Evolutionary conservation across 2,329 filamentous ascomycete species (phyloP), one percentile per base, ranked within the genome.

Genomic region (Talaromyces amestolkiae): DNA sequence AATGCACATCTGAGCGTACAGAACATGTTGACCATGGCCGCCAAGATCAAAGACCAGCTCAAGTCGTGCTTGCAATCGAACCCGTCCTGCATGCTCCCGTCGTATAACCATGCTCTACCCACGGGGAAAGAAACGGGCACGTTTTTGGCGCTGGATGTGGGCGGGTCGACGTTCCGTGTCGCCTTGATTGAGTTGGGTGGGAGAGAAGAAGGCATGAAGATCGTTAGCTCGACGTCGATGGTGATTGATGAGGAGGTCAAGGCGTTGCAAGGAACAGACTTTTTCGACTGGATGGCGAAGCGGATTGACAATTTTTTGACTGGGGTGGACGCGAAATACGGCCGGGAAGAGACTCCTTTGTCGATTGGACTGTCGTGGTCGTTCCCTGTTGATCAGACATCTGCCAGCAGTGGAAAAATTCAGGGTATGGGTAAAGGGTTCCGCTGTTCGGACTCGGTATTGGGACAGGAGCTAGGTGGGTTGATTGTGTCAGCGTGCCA

Each of bases 261-360:
- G 61, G 75, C 80, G 54, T 75, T 89, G 66, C 78, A 81, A 65
- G 87, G 86, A 1, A 80, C 80, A 27, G 77, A 80, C 1, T 89
- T 89, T 73, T 89, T 89, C 72, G 86, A 88, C 72, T 89, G 87
- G 87, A 88, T 89, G 83, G 87, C 86, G 6, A 79, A 80, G 58
- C 82, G 83, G 66, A 87, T 89, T 65, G 81, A 82, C 51, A 79
- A 82, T 9, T 85, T 85, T 74, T 76, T 89, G 58, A 74, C 74
- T 72, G 68, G 76, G 67, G 74, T 78, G 71, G 69, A 75, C 24
- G 75, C 80, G 35, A 77, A 80, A 63, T 80, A 77, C 51, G 76
- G 75, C 19, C 73, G 76, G 7, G 74, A 72, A 53, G 68, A 70
- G 15, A 73, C 74, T 3, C 79, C 78, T 11, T 75, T 89, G 64